Conservation (phyloP, 768 basidiomycete species). For the Kwoniella mangroviensis region DNA sequence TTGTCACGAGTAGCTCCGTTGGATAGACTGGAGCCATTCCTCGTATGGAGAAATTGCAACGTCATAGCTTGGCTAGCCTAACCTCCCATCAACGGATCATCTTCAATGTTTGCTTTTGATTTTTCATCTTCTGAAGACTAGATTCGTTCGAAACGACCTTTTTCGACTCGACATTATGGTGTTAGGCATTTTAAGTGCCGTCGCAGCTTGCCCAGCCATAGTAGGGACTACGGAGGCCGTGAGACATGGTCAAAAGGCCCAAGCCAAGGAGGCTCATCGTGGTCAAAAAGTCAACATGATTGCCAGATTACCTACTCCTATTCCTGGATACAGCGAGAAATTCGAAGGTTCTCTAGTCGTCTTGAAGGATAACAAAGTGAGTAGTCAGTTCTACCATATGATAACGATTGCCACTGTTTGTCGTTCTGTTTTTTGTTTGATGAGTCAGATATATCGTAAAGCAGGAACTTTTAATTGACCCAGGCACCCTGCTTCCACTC, state of each 20-base stretch:
- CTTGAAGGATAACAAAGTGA: conserved; percentile 22
- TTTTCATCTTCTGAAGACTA: not conserved
- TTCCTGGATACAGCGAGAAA: conserved; percentile 16
- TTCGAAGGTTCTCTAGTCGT: conserved; percentile 24
- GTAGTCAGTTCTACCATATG: not conserved
- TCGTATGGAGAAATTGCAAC: not conserved
- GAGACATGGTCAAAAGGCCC: conserved; percentile 22
- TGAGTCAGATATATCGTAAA: not conserved
- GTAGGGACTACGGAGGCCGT: conserved; percentile 25
- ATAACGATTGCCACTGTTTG: too few species aligned
- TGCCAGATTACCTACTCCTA: conserved; percentile 9
- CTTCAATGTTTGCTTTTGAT: not conserved
- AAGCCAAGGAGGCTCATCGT: conserved; percentile 25
- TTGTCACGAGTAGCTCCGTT: not conserved
- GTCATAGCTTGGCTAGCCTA: not conserved
- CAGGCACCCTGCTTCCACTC: not conserved
- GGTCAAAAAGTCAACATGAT: conserved; percentile 24
- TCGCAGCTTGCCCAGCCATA: conserved; percentile 26
- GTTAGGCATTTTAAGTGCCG: conserved; percentile 19
- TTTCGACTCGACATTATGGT: conserved; percentile 8
- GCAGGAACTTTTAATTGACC: not conserved
- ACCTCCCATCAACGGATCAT: not conserved
- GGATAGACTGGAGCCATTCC: too few species aligned
- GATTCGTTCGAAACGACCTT: not conserved
- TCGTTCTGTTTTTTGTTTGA: too few species aligned